Base-by-base conservation (phyloP, 2,329 filamentous ascomycete genomes). In the Nothophaeocryptopus gaeumannii region DNA sequence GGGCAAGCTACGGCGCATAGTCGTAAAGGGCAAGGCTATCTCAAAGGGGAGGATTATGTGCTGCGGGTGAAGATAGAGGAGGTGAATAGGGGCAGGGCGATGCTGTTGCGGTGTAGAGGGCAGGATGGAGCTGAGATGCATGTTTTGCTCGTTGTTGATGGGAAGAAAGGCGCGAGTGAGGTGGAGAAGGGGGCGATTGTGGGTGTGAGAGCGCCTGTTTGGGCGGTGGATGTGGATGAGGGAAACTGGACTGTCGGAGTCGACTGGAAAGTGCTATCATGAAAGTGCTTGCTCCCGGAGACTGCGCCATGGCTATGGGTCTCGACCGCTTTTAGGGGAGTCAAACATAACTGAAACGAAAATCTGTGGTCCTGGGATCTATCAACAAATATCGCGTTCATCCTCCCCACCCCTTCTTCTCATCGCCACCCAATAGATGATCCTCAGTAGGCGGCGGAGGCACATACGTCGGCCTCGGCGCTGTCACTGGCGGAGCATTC, bases 401-500 rank as follows among this genome's bases (percentile, higher is more conserved):
- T 12, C 30, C 39, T 14, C 30, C 30, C 58, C 59, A 63, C 11
- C 61, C 58, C 43, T 60, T 62, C 60, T 68, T 67, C 55, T 68
- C 66, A 57, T 62, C 63, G 16, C 57, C 50, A 5, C 42, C 47
- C 44, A 67, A 44, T 26, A 63, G 12, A 3, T 50, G 53, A 53
- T 69, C 67, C 43, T 66, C 64, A 1, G 38, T 58, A n/a, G 59
- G 49, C 12, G 62, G 54, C 32, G 74, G 74, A 13, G 73, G 73
- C 47, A 66, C 70, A 66, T 87, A 90, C 11, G 82, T 83, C 26
- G 85, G 82, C 61, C 90, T 77, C 20, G 85, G 74, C 53, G 84
- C 86, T 65, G 89, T 81, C 48, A 89, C 81, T 1, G 89, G 88
- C 32, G 81, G 85, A 54, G 93, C 71, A 51, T 84, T 81, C 57